phyloP scores from a whole-genome alignment of 768 basidiomycete species.

The Suillus tomentosus region DNA sequence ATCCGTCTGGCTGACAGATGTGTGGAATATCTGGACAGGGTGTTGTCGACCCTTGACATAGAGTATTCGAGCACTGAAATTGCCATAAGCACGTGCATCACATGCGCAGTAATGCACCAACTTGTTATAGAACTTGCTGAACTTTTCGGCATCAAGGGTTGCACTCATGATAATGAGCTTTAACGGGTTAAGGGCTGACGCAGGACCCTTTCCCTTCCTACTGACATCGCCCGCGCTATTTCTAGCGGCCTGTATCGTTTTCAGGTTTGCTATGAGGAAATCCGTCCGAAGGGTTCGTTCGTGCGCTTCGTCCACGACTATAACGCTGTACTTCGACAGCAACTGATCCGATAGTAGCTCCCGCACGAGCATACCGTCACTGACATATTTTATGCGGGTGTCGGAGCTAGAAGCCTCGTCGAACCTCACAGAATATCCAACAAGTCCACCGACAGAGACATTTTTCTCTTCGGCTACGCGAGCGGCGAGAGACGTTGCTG shows the following conservation, averaged over 20 bases:
- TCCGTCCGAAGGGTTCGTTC: constrained; percentile 95
- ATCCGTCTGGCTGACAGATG: constrained; percentile 72
- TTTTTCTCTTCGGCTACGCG: constrained; percentile 89
- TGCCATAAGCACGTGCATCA: constrained; percentile 4
- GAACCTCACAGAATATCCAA: constrained; percentile 96
- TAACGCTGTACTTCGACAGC: constrained; percentile 79
- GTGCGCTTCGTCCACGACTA: constrained; percentile 96
- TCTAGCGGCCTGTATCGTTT: constrained; percentile 71
- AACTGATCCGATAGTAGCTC: constrained; percentile 83
- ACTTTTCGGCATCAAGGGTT: constrained; percentile 93
- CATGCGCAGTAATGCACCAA: constrained; percentile 39
- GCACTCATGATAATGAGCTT: constrained; percentile 98
- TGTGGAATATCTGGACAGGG: constrained; percentile 83
- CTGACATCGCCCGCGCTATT: constrained; percentile 53
- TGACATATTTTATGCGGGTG: constrained; percentile 94
- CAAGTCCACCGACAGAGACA: constrained; percentile 66
- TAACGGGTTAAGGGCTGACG: constrained; percentile 56
- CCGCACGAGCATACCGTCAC: constrained; percentile 96
- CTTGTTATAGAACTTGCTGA: constrained; percentile 86
- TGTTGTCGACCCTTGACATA: constrained; percentile 95
- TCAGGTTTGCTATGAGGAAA: constrained; percentile 87
- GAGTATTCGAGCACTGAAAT: constrained; percentile 75
- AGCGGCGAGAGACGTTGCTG: constrained; percentile 90
- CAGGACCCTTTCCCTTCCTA: constrained; percentile 40
- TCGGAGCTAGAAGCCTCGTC: constrained; percentile 73